Percentiles rank a stretch among this genome's conserved stretches.
These are phyloP conservation scores for Amphichorda felina DNA, from an alignment of 2,329 filamentous ascomycete genomes.

Conservation along the genomic window DNA sequence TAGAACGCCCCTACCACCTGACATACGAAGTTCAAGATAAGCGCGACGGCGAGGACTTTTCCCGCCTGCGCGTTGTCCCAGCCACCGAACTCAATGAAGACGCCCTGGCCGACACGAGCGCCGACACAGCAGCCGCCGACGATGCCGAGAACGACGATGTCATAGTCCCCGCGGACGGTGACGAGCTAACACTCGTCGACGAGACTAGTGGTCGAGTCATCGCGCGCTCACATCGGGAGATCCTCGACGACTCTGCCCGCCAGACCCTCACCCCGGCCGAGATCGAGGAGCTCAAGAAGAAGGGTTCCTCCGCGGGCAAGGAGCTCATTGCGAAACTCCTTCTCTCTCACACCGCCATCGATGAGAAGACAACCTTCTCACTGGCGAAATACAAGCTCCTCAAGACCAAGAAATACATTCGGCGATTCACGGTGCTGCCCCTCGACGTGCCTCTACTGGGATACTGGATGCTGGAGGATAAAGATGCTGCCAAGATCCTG, in stretches of 20 bases:
- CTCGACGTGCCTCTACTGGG: constrained; percentile 68
- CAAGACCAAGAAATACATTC: constrained; percentile 89
- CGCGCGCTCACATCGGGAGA: constrained; percentile 45
- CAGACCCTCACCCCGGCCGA: constrained; percentile 70
- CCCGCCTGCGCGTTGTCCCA: constrained; percentile 65
- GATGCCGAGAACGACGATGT: constrained; percentile 15
- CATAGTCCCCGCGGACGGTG: constrained; percentile 13
- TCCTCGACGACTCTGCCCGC: constrained; percentile 48
- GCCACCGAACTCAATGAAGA: constrained; percentile 77
- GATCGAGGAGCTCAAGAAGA: constrained; percentile 62
- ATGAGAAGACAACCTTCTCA: constrained; percentile 90
- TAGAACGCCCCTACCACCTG: constrained; percentile 83
- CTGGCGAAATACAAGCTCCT: constrained; percentile 91
- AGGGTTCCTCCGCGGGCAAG: constrained; percentile 67
- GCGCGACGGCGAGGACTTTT: constrained; percentile 49
- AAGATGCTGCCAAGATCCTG: constrained; percentile 69
- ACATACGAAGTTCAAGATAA: constrained; percentile 83
- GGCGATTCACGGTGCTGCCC: constrained; percentile 74
- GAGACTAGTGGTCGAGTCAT: constrained; percentile 28
- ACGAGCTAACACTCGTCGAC: constrained; percentile 27
- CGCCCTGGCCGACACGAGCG: constrained; percentile 39
- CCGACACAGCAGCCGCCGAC: constrained; percentile 11
- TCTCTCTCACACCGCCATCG: constrained; percentile 76
- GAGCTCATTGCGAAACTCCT: constrained; percentile 91
- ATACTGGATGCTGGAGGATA: constrained; percentile 68